Evolutionary conservation across 352 stramenopile species (phyloP), one percentile per base, ranked within the genome.

Genomic region (Phytopythium mirpurense): DNA sequence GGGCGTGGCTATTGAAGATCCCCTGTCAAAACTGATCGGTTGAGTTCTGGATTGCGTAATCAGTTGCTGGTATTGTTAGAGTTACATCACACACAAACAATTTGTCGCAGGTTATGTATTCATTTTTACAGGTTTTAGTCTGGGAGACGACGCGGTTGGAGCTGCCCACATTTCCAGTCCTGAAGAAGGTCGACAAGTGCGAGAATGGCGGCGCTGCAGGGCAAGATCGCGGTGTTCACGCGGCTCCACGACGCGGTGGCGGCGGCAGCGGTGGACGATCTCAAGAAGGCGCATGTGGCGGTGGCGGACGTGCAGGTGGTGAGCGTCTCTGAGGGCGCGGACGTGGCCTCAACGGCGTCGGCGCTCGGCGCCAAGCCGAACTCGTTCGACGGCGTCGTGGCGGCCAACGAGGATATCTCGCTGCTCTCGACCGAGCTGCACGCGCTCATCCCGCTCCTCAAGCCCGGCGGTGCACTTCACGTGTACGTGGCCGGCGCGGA

Each of bases 211-310:
- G 56, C 67, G 59, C 68, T 85, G 29, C 60, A 75, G 31, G 78
- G 74, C 27, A 70, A 74, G 57, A 55, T 85, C 41, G 70, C 58
- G 41, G 60, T 85, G 53, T 74, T 86, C 42, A 84, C 78, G 65
- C 74, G 75, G 54, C 61, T 79, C 24, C 55, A 77, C 34, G 67
- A 69, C 26, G 26, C 64, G 14, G 48, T 45, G 21, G 48, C 32
- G 41, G 51, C 64, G 23, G 50, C 60, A 12, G 69, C 75, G 8
- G 65, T 82, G 38, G 54, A 70, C 42, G 64, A 75, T 37, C 57
- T 86, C n/a, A 74, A 83, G 62, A 51, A 78, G 31, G 26, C 51
- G 2, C 56, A 82, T 27, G 54, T 63, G 29, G 59, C 75, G 37
- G 66, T 83, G 24, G 53, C 41, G 48, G 62, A 84, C 52, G 74